phyloP scores from a whole-genome alignment of 2,329 filamentous ascomycete genomes.

The Fusarium sp. region DNA sequence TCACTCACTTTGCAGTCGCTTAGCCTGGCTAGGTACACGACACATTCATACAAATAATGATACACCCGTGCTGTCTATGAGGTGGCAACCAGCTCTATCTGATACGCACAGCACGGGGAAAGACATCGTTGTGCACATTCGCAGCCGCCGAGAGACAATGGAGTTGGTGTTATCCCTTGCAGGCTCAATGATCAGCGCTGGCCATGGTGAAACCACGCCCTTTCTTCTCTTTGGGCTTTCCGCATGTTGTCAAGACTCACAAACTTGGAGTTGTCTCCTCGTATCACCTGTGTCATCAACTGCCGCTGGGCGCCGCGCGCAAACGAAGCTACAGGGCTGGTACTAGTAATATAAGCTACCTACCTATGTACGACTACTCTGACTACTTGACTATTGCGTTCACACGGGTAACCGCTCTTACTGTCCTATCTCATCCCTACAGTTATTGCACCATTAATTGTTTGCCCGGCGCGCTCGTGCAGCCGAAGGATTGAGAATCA shows the following conservation, averaged over 20 bases:
- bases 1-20: not conserved
- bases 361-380: constrained; percentile 1
- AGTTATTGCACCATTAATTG: constrained; percentile 30
- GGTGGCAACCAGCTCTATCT: not conserved
- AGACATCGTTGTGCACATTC: not conserved
- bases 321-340: constrained; percentile 4
- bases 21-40: not conserved
- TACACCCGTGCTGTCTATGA: constrained; percentile 2
- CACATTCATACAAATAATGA: not conserved
- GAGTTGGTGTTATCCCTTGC: constrained; percentile 39
- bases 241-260: constrained; percentile 40
- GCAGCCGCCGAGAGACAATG: not conserved
- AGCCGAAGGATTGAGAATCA: constrained; percentile 50
- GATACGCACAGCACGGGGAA: not conserved
- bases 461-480: constrained; percentile 53
- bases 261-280: constrained; percentile 34
- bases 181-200: constrained; percentile 39
- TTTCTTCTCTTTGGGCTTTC: constrained; percentile 41
- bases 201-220: constrained; percentile 36
- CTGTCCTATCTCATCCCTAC: not conserved
- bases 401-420: constrained; percentile 3
- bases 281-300: constrained; percentile 40
- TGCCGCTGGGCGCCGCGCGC: constrained; percentile 35
- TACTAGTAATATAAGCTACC: not conserved
- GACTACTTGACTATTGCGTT: not conserved